A percentile compares a stretch with the other conserved stretches of the same genome.
Evolutionary conservation across 2,329 filamentous ascomycete genomes (phyloP).

Genomic region (Claviceps arundinis): DNA sequence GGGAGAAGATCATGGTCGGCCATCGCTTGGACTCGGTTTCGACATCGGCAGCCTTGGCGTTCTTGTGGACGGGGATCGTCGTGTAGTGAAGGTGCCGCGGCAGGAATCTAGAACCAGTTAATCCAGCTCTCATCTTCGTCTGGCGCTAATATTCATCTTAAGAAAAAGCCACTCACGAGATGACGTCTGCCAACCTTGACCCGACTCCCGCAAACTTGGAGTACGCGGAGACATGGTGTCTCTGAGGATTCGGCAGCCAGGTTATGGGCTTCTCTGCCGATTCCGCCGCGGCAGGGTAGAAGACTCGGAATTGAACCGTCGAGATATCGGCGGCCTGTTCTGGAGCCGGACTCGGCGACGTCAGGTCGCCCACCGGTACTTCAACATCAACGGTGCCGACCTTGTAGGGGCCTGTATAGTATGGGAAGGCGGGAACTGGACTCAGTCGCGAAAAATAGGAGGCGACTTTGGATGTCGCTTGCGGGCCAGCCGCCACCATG

Average conservation of each 20-base stretch:
- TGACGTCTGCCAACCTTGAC: slow-evolving; percentile 39
- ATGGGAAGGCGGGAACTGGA: slow-evolving; percentile 58
- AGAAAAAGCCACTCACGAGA: slow-evolving; percentile 36
- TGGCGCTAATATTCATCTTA: not conserved
- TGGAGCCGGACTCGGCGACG: slow-evolving; percentile 39
- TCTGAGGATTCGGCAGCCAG: slow-evolving; percentile 69
- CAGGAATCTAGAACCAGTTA: slow-evolving; percentile 35
- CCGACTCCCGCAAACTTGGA: slow-evolving; percentile 61
- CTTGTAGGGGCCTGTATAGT: slow-evolving; percentile 63
- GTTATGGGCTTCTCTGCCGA: slow-evolving; percentile 46
- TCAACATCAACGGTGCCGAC: slow-evolving; percentile 74
- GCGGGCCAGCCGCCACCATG: slow-evolving; percentile 11
- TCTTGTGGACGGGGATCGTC: slow-evolving; percentile 57
- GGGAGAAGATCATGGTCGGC: slow-evolving; percentile 77
- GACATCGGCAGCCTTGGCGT: slow-evolving; percentile 51
- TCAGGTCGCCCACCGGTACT: slow-evolving; percentile 51
- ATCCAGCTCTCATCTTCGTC: not conserved
- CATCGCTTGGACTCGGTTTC: slow-evolving; percentile 41
- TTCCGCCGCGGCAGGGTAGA: slow-evolving; percentile 54
- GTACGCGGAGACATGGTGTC: slow-evolving; percentile 61
- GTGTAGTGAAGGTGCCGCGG: slow-evolving; percentile 62
- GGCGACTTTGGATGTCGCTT: slow-evolving; percentile 25
- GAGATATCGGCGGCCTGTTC: slow-evolving; percentile 43
- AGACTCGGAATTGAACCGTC: slow-evolving; percentile 70
- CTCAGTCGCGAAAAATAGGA: slow-evolving; percentile 43